phyloP scores from a whole-genome alignment of 164 flowering plant genomes.

The Platanus orientalis region DNA sequence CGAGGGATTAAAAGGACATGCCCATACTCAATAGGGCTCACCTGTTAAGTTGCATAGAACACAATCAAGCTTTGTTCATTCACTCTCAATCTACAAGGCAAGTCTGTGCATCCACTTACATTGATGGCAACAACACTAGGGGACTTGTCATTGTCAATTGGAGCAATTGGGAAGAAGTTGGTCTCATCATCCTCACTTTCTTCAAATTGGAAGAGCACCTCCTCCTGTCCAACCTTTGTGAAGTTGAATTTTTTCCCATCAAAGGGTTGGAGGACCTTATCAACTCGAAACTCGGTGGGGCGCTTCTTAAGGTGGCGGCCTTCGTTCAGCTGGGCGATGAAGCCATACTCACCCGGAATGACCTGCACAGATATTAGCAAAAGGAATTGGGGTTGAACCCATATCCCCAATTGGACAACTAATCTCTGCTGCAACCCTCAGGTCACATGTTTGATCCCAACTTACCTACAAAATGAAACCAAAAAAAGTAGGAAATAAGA shows the following conservation, averaged over 20 bases:
- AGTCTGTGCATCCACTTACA: conserved; percentile 28
- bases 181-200: conserved; percentile 32
- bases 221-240: conserved; percentile 91
- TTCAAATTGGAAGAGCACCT: conserved; percentile 68
- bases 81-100: not conserved
- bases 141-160: conserved; percentile 17
- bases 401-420: not conserved
- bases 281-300: conserved; percentile 85
- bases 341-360: conserved; percentile 60
- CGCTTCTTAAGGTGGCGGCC: conserved; percentile 87
- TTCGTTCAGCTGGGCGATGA: conserved; percentile 83
- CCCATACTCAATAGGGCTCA: conserved; percentile 91
- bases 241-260: conserved; percentile 82
- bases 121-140: conserved; percentile 81
- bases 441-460: not conserved
- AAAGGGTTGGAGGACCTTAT: conserved; percentile 78
- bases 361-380: conserved; percentile 1
- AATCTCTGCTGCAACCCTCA: not conserved
- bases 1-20: conserved; percentile 86
- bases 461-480: not conserved
- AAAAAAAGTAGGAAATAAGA: not conserved
- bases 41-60: conserved; percentile 32
- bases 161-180: conserved; percentile 39
- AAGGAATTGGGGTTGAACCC: conserved; percentile 1
- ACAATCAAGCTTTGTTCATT: not conserved